Base-by-base conservation (phyloP, 768 basidiomycete genomes). In the Inosperma sp. region DNA sequence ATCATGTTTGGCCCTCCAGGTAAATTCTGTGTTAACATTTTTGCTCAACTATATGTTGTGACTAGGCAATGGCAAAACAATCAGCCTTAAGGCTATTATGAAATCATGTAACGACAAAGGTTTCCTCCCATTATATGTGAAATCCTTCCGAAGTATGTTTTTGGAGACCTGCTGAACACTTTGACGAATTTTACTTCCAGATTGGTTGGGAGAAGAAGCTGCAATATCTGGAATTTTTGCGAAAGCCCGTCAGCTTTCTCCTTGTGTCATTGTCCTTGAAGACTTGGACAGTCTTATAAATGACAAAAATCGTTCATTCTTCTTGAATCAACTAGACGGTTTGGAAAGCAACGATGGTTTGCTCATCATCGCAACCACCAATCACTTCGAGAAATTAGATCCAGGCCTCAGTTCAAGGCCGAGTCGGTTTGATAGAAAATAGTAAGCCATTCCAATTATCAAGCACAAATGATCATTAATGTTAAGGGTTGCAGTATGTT, bases 251-350 rank as follows among this genome's bases (percentile, higher is more conserved):
- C 76, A 79, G 62, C 60, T 78, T 53, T 60, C 84, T 1, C 87
- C 87, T 26, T 88, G 84, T 56, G 77, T 88, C 37, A 56, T 87
- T 45, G 72, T 82, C 44, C 62, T 84, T 13, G 75, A 74, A 62
- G 72, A 75, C 39, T 59, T 93, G 6, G 91, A 93, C 59, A 85
- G 84, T 56, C 74, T 91, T 30, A 87, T 93, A 69, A 88, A 80
- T 53, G 80, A 89, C 59, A 43, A 61, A 6, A 92, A 91, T 61
- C 80, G 89, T 25, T 88, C 88, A 2, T 92, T 88, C 74, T 93
- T 93, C 79, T 73, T 93, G 41, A 93, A 93, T 61, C 84, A 92
- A 62, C 69, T 89, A 7, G 90, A 93, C 55, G 90, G 90, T 1
- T 65, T 92, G 26, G 81, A 84, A 61, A 78, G 81, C 25, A 92